Evolutionary conservation across 129 eudicot genomes (phyloP), one percentile per base, ranked within the genome.

Genomic region (Rutidosis leptorrhynchoides): DNA sequence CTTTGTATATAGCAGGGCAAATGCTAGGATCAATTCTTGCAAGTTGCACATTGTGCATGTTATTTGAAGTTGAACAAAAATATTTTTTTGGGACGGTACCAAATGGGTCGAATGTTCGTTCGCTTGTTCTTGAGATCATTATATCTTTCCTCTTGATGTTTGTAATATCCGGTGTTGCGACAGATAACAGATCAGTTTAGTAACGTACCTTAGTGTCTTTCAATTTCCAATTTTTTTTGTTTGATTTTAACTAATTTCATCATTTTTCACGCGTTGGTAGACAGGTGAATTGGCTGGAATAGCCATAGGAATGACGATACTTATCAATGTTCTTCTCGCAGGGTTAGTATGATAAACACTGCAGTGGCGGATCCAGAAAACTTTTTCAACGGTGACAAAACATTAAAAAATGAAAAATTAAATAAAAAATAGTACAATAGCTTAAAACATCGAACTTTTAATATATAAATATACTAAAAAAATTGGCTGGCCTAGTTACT

Each of bases 201-300:
- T 82, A 74, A n/a, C 32, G 10, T 45, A 19, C 20, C 22, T 16
- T 33, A 1, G n/a, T 12, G 0, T 15, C 17, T 52, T 19, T 7
- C 6, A 49, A 22, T 0, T 52, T 5, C 21, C 12, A 3, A 11
- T 6, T 7, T 6, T 20, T 28, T 55, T 54, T 17, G 42, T 46
- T 23, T 62, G 6, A 17, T 2, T 26, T 26, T 56, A 42, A 4
- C 58, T 46, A 32, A 46, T 7, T 58, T 71, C 6, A 9, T 26
- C 28, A 2, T 4, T 32, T 58, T 58, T 70, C 1, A n/a, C 49
- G 26, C 54, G 3, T 7, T 77, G 37, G 27, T 66, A 84, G 93
- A 79, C 86, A 21, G 96, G 96, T 67, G 81, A 81, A 52, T 64
- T 89, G 32, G 93, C 96, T 22, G 93, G 96, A 73, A 71, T 85